Evolutionary conservation across 495 filamentous ascomycete species (phyloP).

Genomic region (Poronia punctata): DNA sequence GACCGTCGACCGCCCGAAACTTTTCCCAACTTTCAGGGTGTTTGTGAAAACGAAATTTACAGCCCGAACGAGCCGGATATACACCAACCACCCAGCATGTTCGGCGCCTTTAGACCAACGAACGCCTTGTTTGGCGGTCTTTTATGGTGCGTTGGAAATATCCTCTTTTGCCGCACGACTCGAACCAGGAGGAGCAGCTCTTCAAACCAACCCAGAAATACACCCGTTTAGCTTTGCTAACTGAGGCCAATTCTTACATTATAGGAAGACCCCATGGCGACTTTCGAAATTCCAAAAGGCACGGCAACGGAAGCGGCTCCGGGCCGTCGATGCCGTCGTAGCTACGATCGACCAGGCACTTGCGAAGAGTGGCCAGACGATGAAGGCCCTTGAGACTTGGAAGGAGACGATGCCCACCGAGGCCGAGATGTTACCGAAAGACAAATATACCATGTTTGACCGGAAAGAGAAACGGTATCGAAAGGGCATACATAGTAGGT

Average conservation of each 20-base stretch:
- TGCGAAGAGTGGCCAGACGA: conserved; percentile 56
- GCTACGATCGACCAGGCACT: conserved; percentile 69
- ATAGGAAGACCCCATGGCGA: conserved; percentile 97
- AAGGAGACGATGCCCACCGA: conserved; percentile 93
- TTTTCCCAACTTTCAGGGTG: conserved; percentile 2
- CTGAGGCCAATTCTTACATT: not conserved
- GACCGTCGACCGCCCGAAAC: conserved; percentile 4
- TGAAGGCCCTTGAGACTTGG: conserved; percentile 77
- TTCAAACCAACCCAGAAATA: not conserved
- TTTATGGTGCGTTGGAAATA: conserved; percentile 56
- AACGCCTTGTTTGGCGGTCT: conserved; percentile 71
- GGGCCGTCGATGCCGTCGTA: conserved; percentile 77
- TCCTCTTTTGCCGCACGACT: not conserved
- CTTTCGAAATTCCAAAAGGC: conserved; percentile 85
- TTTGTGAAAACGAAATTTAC: not conserved
- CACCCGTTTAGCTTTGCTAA: conserved; percentile 9
- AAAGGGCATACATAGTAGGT: conserved; percentile 94
- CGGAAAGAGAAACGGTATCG: conserved; percentile 91
- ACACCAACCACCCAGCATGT: conserved; percentile 46
- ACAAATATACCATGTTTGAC: conserved; percentile 98
- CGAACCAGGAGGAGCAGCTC: not conserved
- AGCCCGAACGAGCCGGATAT: conserved; percentile 4
- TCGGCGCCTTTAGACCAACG: conserved; percentile 74
- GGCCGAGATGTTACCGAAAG: conserved; percentile 88
- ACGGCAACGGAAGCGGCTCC: conserved; percentile 79